Base-by-base conservation (phyloP, 192 early-diverging fungal species). In the Backusella australiensis region DNA sequence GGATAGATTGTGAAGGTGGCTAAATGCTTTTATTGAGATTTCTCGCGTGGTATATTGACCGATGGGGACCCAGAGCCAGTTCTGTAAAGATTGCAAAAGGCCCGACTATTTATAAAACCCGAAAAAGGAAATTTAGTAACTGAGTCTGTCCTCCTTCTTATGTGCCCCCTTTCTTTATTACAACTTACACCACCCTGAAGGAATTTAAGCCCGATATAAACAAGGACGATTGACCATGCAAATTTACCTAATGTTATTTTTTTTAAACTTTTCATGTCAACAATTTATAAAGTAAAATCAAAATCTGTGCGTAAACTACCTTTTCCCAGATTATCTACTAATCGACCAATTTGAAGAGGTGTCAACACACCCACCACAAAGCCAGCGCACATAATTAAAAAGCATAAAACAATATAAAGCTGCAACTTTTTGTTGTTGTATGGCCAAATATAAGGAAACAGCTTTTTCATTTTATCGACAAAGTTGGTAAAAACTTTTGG, bases 31-130 rank as follows among this genome's bases (percentile, higher is more conserved):
- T 11, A 98, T 89, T 15, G 96, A 95, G n/a, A 99, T 88, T 67
- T 95, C 90, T 63, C 95, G 91, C 17, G 95, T 97, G 14, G 96
- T 98, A 80, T 92, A 94, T 82, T 98, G 96, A 17, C 92, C 91
- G 9, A 99, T 91, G 2, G 96, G 97, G 65, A 98, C 93, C 98
- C 98, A 99, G 3, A 93, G 80, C 77, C 90, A 93, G 81, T 88
- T 91, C 81, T 97, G 95, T n/a, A 90, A 46, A 3, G 93, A 91
- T 67, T 92, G 92, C 34, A 99, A 78, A 6, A 94, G 77, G 36
- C 94, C 92, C 29, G 78, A 73, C 81, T 82, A 81, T 81, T 53
- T 81, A 15, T 38, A 74, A 34, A 32, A 49, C 32, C 36, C 36
- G 59, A 72, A 75, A 63, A 65, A 66, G 36, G 52, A 68, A 75